A percentile compares a stretch with the other conserved stretches of the same genome.
phyloP scores from a whole-genome alignment of 108 stramenopile genomes.

The Licmophora abbreviata region DNA sequence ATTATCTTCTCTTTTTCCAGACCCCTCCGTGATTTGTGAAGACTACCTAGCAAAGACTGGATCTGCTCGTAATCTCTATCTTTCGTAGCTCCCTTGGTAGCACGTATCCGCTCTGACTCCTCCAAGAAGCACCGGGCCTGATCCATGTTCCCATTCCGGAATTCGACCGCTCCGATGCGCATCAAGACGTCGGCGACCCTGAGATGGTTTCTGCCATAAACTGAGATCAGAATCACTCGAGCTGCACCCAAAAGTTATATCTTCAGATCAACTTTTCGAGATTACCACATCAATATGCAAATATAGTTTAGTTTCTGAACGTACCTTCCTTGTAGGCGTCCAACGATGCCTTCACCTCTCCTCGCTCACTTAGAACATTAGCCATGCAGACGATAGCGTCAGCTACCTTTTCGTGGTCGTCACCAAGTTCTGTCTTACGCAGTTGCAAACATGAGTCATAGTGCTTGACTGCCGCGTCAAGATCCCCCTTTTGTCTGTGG shows the following conservation, averaged over 20 bases:
- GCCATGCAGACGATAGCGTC: slow-evolving; percentile 62
- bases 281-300: not conserved
- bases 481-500: slow-evolving; percentile 53
- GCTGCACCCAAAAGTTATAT: slow-evolving; percentile 16
- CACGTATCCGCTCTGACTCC: slow-evolving; percentile 45
- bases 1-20: too few relatives aligned
- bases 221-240: slow-evolving; percentile 16
- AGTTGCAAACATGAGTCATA: slow-evolving; percentile 68
- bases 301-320: slow-evolving; percentile 8
- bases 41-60: slow-evolving; percentile 57
- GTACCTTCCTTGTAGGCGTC: slow-evolving; percentile 56
- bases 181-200: slow-evolving; percentile 49
- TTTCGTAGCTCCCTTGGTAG: slow-evolving; percentile 23
- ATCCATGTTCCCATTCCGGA: slow-evolving; percentile 41
- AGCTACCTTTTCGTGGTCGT: slow-evolving; percentile 51
- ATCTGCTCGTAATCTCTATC: slow-evolving; percentile 48
- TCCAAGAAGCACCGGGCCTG: slow-evolving; percentile 34
- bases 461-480: slow-evolving; percentile 42
- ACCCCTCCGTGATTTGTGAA: too few relatives aligned
- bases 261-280: not conserved
- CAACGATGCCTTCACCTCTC: slow-evolving; percentile 39
- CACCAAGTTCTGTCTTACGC: slow-evolving; percentile 48
- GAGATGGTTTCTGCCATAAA: slow-evolving; percentile 36
- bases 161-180: slow-evolving; percentile 61
- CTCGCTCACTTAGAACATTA: slow-evolving; percentile 53